These are phyloP conservation scores for Yarrowia sp. DNA, from an alignment of 805 yeast genomes.

Conservation along the genomic window DNA sequence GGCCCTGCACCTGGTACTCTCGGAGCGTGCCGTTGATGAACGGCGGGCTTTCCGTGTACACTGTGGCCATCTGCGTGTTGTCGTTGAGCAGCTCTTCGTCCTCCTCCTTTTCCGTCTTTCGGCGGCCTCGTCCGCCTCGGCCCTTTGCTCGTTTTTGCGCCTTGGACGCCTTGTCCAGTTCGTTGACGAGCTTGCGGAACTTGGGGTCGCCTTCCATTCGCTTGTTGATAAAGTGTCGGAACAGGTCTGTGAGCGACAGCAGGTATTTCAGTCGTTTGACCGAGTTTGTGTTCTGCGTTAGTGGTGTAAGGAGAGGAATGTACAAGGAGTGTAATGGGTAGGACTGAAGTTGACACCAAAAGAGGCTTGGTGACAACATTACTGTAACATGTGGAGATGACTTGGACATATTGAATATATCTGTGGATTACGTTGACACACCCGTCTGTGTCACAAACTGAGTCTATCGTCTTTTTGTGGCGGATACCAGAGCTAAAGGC, in stretches of 20 bases:
- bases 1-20: slow-evolving; percentile 91
- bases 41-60: slow-evolving; percentile 82
- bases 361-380: too few relatives aligned
- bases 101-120: slow-evolving; percentile 93
- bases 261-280: slow-evolving; percentile 69
- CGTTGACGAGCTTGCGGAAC: slow-evolving; percentile 43
- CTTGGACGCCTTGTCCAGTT: slow-evolving; percentile 29
- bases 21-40: slow-evolving; percentile 72
- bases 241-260: slow-evolving; percentile 76
- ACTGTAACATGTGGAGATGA: too few relatives aligned
- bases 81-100: slow-evolving; percentile 87
- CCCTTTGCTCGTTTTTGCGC: neutral
- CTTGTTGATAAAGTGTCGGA: slow-evolving; percentile 81
- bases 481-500: too few relatives aligned
- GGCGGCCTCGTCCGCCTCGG: slow-evolving; percentile 48
- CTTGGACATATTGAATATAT: too few relatives aligned
- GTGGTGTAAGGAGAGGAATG: neutral
- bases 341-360: too few relatives aligned
- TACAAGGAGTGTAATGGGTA: too few relatives aligned
- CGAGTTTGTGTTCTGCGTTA: slow-evolving; percentile 6
- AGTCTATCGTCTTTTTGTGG: too few relatives aligned
- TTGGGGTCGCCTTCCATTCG: slow-evolving; percentile 74
- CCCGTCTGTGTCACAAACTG: too few relatives aligned
- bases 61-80: slow-evolving; percentile 67
- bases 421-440: too few relatives aligned